These are phyloP conservation scores for Lanmaoa rubissima DNA, from an alignment of 768 basidiomycete species.

Conservation along the genomic window DNA sequence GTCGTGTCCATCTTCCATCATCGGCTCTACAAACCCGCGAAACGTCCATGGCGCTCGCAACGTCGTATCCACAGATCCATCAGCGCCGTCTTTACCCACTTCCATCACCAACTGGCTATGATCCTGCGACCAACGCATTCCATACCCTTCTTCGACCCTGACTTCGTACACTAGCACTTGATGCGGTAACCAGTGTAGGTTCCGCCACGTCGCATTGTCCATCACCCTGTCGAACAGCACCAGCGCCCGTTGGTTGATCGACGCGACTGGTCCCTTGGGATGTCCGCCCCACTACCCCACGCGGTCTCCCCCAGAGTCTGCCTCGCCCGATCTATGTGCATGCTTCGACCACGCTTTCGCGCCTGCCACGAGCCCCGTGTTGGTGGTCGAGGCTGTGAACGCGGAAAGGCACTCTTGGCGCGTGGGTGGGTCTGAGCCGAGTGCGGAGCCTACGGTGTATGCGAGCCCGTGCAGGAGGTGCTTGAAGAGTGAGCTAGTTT, in stretches of 20 bases:
- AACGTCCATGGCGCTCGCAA: constrained; percentile 46
- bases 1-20: constrained; percentile 67
- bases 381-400: constrained; percentile 47
- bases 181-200: constrained; percentile 67
- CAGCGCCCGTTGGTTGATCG: constrained; percentile 53
- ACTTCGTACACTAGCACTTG: constrained; percentile 61
- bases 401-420: constrained; percentile 49
- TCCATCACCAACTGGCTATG: constrained; percentile 15
- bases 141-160: constrained; percentile 58
- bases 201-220: constrained; percentile 54
- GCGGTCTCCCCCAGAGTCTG: not conserved
- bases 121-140: constrained; percentile 66
- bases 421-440: constrained; percentile 50
- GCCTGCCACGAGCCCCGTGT: constrained; percentile 52
- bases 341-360: constrained; percentile 70
- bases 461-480: constrained; percentile 55
- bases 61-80: not conserved
- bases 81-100: not conserved
- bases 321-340: constrained; percentile 47
- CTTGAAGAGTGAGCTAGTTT: constrained; percentile 36
- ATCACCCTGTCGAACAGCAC: constrained; percentile 53
- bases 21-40: constrained; percentile 65
- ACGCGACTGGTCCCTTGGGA: constrained; percentile 50
- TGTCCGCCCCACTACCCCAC: constrained; percentile 57
- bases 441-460: constrained; percentile 58